Evolutionary conservation across 345 rosid species (phyloP).

Genomic region (Schrenkiella parvula): DNA sequence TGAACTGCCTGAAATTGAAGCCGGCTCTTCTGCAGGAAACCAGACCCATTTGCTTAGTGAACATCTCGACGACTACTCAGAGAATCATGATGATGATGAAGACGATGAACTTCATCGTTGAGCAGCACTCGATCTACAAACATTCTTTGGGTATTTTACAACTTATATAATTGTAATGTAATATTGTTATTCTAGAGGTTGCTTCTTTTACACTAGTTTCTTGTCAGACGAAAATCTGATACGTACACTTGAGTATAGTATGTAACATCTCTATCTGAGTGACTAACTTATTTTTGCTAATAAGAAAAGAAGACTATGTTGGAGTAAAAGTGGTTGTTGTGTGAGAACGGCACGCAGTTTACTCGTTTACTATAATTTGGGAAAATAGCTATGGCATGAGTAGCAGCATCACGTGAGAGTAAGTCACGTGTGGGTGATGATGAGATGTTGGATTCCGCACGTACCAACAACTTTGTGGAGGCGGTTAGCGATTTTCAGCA

Average conservation of each 20-base stretch:
- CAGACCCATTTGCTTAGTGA: constrained; percentile 50
- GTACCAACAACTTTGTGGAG: constrained; percentile 8
- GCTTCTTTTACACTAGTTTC: constrained; percentile 12
- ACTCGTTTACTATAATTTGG: not conserved
- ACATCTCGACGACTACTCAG: constrained; percentile 49
- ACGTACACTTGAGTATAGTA: not conserved
- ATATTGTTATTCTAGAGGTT: constrained; percentile 5
- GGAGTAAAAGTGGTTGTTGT: constrained; percentile 5
- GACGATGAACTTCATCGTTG: constrained; percentile 38
- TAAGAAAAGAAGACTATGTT: not conserved
- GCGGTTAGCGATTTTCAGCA: not conserved
- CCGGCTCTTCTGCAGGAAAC: constrained; percentile 47
- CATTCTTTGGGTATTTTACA: constrained; percentile 17
- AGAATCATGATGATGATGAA: constrained; percentile 14
- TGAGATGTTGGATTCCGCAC: constrained; percentile 30
- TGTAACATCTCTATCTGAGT: not conserved
- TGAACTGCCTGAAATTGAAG: constrained; percentile 56
- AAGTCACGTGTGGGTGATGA: constrained; percentile 24
- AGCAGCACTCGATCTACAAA: not conserved
- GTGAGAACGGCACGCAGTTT: constrained; percentile 19
- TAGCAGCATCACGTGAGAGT: constrained; percentile 1
- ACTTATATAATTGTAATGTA: constrained; percentile 21
- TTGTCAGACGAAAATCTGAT: constrained; percentile 15
- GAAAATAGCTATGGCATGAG: not conserved
- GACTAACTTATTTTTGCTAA: not conserved